These are phyloP conservation scores for Striga hermonthica DNA, from an alignment of 305 asterid species.

Conservation along the genomic window DNA sequence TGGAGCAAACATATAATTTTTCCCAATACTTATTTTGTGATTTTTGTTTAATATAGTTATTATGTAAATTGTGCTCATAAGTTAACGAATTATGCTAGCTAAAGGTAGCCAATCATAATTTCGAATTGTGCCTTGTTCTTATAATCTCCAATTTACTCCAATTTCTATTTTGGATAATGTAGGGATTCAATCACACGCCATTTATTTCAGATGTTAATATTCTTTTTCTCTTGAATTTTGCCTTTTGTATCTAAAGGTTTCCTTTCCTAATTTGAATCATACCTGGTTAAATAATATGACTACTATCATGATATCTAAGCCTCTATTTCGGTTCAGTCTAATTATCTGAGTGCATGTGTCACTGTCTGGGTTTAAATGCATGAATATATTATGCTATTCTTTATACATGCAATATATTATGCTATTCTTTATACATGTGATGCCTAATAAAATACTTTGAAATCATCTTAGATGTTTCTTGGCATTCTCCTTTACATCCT, in stretches of 20 bases:
- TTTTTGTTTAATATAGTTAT: too few species aligned
- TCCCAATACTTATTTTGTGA: too few species aligned
- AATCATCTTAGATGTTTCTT: conserved; percentile 20
- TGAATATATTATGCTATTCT: conserved; percentile 2
- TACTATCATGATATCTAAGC: conserved; percentile 7
- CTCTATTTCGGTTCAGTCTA: conserved; percentile 1
- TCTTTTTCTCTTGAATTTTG: conserved; percentile 19
- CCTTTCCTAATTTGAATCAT: background rate
- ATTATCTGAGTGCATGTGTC: background rate
- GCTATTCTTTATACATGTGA: conserved; percentile 5
- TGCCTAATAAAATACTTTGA: conserved; percentile 12
- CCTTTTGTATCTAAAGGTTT: conserved; percentile 15
- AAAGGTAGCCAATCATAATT: conserved; percentile 18
- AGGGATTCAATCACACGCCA: background rate
- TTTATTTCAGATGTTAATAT: background rate
- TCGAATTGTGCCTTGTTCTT: conserved; percentile 19
- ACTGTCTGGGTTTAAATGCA: conserved; percentile 9
- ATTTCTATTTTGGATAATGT: conserved; percentile 3
- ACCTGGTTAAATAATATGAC: background rate
- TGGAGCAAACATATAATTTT: conserved; percentile 3
- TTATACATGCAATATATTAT: background rate
- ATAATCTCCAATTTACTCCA: conserved; percentile 2
- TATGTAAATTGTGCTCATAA: background rate
- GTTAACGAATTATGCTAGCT: conserved; percentile 10
- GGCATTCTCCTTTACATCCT: conserved; percentile 13